A percentile compares a stretch with the other conserved stretches of the same genome.
Conservation (phyloP, 2,329 filamentous ascomycete genomes). For the Claviceps spartinae region DNA sequence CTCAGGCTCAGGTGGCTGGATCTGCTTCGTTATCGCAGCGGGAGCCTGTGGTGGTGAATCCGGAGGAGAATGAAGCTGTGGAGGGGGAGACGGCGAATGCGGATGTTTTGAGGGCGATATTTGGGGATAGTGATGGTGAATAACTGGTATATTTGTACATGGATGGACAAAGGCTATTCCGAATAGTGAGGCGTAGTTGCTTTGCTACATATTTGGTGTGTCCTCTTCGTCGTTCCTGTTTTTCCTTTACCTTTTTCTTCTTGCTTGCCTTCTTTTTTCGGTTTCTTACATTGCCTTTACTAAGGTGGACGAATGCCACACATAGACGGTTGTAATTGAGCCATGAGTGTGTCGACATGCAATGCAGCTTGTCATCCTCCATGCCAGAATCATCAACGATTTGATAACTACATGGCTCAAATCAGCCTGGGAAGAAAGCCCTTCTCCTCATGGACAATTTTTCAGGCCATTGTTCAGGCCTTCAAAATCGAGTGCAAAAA, state of each 20-base stretch:
- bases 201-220: not conserved
- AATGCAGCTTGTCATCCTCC: no score
- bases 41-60: slow-evolving; percentile 37
- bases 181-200: not conserved
- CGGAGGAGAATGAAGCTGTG: slow-evolving; percentile 53
- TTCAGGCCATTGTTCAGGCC: no score
- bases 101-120: slow-evolving; percentile 81
- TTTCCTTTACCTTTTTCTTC: not conserved
- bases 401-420: no score
- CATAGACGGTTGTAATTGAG: no score
- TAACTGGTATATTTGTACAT: slow-evolving; percentile 5
- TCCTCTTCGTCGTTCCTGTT: not conserved
- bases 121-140: slow-evolving; percentile 74
- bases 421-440: no score
- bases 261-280: not conserved
- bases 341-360: no score
- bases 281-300: not conserved
- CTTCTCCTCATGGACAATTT: no score
- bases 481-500: no score
- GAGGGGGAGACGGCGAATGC: slow-evolving; percentile 63
- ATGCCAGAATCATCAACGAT: no score
- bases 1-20: not conserved
- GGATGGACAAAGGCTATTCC: no score
- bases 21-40: not conserved
- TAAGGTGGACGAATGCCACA: no score